A percentile compares a stretch with the other conserved stretches of the same genome.
Evolutionary conservation across 192 early-diverging fungal species (phyloP).

Genomic region (Linnemannia elongata): DNA sequence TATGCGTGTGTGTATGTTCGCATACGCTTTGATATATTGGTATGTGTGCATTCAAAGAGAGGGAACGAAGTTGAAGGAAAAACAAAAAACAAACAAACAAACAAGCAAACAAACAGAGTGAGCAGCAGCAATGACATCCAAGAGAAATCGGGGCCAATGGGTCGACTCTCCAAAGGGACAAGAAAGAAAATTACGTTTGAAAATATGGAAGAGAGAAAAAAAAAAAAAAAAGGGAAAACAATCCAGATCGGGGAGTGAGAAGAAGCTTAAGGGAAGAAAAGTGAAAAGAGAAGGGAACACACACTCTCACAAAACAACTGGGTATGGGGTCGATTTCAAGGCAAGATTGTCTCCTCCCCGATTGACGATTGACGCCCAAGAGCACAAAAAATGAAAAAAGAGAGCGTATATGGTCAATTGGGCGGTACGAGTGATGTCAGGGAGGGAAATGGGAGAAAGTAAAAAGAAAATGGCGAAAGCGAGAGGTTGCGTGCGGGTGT

Average conservation of each 20-base stretch:
- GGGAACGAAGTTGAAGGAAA: background rate
- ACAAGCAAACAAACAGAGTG: background rate
- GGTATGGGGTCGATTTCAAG: background rate
- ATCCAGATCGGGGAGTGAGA: too few species aligned
- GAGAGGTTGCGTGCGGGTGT: background rate
- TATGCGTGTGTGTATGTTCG: too few species aligned
- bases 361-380: background rate
- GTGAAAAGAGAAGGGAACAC: too few species aligned
- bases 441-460: background rate
- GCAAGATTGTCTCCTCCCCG: background rate
- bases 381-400: background rate
- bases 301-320: background rate
- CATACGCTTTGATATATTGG: conserved; percentile 3
- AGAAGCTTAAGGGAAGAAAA: too few species aligned
- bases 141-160: background rate
- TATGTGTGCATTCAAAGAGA: too few species aligned
- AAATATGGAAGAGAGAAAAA: background rate
- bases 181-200: background rate
- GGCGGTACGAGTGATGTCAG: background rate
- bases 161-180: background rate
- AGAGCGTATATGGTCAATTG: background rate
- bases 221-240: background rate
- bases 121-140: background rate
- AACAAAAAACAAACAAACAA: too few species aligned
- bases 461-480: background rate